Base-by-base conservation (phyloP, 73 alveolate genomes). In the Blepharisma japonicum region DNA sequence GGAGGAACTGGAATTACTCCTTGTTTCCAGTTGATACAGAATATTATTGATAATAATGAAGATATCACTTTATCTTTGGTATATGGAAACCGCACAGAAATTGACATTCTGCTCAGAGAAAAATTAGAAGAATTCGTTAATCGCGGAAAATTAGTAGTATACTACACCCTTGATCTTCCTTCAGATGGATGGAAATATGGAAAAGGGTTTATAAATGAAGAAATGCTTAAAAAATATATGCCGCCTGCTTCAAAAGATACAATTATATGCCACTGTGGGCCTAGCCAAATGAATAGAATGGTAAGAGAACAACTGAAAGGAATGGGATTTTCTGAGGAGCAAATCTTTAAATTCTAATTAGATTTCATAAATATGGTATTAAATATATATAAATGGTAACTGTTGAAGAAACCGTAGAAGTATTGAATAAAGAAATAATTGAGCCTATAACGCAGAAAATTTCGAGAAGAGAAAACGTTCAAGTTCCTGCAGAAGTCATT, bases 1-100 rank as follows among this genome's bases (percentile, higher is more conserved):
- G 94, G 94, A 6, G 94, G 94, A 6, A 83, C 94, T 6, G 94
- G 94, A 3, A 87, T 87, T 54, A 82, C 90, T 4, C 94, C 94
- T 42, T 25, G 85, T 68, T 87, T 53, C 81, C 80, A 87, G 71
- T 66, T 87, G 0, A 55, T 87, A 48, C 83, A 87, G 55, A 77
- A 85, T 45, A 82, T 82, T 6, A 23, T 74, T 18, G 50, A 56
- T 4, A 71, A 68, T 55, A 83, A 82, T 23, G 80, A 68, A 6
- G 25, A 14, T 7, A 32, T 79, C 45, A n/a, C 32, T 6, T 7
- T 83, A 27, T 42, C 77, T 11, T 27, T 87, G 54, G 25, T 87
- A 14, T 87, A 51, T 48, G 88, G 89, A 53, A 87, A 87, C 86
- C 83, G 83, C 32, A 55, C 91, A 7, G 83, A 81, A 61, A 77